A percentile compares a stretch with the other conserved stretches of the same genome.
Evolutionary conservation across 73 alveolate species (phyloP).

Genomic region (Paramecium primaurelia): DNA sequence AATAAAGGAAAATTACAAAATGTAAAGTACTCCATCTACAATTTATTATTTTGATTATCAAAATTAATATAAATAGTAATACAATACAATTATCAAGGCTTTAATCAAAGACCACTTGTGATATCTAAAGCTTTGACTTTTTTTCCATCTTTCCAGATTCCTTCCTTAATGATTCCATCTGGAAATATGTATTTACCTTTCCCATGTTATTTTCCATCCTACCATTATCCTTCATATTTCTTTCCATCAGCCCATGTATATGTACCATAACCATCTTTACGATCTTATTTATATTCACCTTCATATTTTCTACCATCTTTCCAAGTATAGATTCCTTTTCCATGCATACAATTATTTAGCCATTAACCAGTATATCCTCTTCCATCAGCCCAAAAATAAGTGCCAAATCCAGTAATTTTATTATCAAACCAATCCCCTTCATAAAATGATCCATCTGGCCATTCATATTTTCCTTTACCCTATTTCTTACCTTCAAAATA

Average conservation of each 20-base stretch:
- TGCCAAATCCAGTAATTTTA: constrained; percentile 70
- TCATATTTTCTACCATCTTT: constrained; percentile 79
- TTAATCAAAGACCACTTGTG: neutral
- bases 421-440: constrained; percentile 81
- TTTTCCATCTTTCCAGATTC: constrained; percentile 73
- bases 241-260: constrained; percentile 80
- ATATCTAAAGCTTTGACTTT: constrained; percentile 34
- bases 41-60: no score
- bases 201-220: constrained; percentile 76
- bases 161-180: constrained; percentile 64
- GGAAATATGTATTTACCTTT: constrained; percentile 71
- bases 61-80: neutral
- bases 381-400: constrained; percentile 89
- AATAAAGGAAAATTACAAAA: no score
- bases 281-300: constrained; percentile 73
- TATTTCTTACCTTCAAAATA: constrained; percentile 62
- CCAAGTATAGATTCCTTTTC: constrained; percentile 85
- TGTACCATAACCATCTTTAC: constrained; percentile 70
- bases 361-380: constrained; percentile 67
- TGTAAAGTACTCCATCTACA: neutral
- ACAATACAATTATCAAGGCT: neutral
- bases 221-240: constrained; percentile 76
- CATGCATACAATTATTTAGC: constrained; percentile 73
- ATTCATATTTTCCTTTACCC: constrained; percentile 63
- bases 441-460: constrained; percentile 78